phyloP scores from a whole-genome alignment of 805 yeast genomes.

The Lachancea sp. region DNA sequence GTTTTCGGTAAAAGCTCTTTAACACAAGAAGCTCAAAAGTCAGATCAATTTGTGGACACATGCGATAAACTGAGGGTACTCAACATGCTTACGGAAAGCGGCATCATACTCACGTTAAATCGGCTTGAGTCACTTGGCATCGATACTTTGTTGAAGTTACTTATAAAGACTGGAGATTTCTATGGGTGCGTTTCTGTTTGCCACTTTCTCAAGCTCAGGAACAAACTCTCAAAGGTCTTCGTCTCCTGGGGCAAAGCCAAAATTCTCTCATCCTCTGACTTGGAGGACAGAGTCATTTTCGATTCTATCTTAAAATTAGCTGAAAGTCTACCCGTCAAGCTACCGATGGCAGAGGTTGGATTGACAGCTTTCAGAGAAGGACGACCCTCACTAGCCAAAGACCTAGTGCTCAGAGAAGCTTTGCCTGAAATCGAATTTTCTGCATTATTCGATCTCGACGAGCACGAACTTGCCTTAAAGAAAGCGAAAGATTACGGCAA shows the following conservation, averaged over 20 bases:
- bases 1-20: constrained; percentile 71
- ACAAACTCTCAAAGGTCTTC: constrained; percentile 44
- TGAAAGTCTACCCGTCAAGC: constrained; percentile 5
- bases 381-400: constrained; percentile 57
- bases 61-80: constrained; percentile 58
- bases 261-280: constrained; percentile 46
- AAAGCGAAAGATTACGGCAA: constrained; percentile 59
- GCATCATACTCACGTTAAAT: constrained; percentile 55
- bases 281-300: constrained; percentile 56
- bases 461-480: constrained; percentile 58
- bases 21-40: constrained; percentile 44
- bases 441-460: constrained; percentile 63
- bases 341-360: constrained; percentile 22
- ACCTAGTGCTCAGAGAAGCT: constrained; percentile 61
- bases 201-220: constrained; percentile 40
- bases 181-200: constrained; percentile 58
- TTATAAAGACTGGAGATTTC: constrained; percentile 55
- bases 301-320: constrained; percentile 44
- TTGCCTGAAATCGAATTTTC: constrained; percentile 52
- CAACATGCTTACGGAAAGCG: constrained; percentile 63
- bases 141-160: constrained; percentile 47
- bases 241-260: constrained; percentile 77
- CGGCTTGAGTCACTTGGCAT: constrained; percentile 51
- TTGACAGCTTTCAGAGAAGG: constrained; percentile 51
- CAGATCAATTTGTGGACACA: constrained; percentile 56